Conservation (phyloP, 2,329 filamentous ascomycete species). For the Scopulariopsis brevicaulis region DNA sequence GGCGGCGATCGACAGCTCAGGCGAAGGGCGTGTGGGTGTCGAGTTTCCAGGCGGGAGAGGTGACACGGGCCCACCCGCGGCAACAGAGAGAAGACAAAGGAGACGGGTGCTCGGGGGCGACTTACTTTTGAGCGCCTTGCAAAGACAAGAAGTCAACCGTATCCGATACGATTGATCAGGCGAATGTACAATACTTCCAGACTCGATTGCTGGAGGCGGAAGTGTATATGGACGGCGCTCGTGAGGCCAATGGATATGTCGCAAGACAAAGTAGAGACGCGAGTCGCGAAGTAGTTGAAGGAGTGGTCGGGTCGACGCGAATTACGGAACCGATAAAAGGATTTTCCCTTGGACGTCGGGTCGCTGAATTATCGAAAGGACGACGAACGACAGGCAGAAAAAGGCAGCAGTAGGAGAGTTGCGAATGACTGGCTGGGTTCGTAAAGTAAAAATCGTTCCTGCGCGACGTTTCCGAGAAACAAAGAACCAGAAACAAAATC, state of each 20-base stretch:
- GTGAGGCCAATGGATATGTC: neutral
- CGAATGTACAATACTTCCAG: conserved; percentile 14
- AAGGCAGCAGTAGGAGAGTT: neutral
- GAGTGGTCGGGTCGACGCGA: neutral
- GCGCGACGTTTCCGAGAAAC: neutral
- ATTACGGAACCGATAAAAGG: neutral
- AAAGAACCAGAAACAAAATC: neutral
- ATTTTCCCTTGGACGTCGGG: neutral
- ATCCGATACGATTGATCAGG: conserved; percentile 11
- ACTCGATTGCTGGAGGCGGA: neutral
- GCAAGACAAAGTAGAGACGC: neutral
- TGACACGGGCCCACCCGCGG: conserved; percentile 13
- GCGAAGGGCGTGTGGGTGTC: neutral
- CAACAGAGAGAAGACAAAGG: conserved; percentile 6
- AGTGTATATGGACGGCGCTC: neutral
- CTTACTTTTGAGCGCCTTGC: conserved; percentile 43
- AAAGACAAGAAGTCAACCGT: conserved; percentile 18
- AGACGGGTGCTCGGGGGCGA: neutral
- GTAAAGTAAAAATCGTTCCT: conserved; percentile 1
- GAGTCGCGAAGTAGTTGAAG: neutral
- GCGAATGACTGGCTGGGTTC: neutral
- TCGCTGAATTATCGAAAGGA: neutral
- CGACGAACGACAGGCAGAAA: neutral
- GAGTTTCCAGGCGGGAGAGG: neutral
- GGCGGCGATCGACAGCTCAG: neutral